phyloP scores from a whole-genome alignment of 2,329 filamentous ascomycete genomes.

The Macroventuria anomochaeta region DNA sequence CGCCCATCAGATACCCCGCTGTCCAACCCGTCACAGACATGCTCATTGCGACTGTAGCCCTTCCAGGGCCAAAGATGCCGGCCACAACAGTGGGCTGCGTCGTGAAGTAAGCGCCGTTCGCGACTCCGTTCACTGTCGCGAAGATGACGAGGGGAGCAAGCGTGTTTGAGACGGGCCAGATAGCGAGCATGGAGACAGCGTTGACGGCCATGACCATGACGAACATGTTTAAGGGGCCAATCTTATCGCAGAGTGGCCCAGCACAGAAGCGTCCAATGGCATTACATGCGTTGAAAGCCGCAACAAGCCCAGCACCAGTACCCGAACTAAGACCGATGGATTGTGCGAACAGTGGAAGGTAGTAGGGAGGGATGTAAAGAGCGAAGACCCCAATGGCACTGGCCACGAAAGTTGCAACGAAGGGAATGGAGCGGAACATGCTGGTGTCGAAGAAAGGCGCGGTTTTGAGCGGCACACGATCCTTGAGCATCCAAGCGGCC shows the following conservation, averaged over 20 bases:
- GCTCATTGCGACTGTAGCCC: slow-evolving; percentile 35
- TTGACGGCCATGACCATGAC: slow-evolving; percentile 34
- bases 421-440: slow-evolving; percentile 33
- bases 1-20: slow-evolving; percentile 35
- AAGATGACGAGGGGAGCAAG: slow-evolving; percentile 34
- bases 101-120: slow-evolving; percentile 39
- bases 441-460: slow-evolving; percentile 30
- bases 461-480: slow-evolving; percentile 29
- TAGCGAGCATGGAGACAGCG: slow-evolving; percentile 37
- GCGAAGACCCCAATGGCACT: slow-evolving; percentile 34
- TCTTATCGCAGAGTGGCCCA: slow-evolving; percentile 36
- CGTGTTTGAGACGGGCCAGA: slow-evolving; percentile 37
- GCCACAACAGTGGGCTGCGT: slow-evolving; percentile 36
- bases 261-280: slow-evolving; percentile 34
- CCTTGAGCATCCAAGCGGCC: slow-evolving; percentile 33
- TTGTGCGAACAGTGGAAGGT: slow-evolving; percentile 34
- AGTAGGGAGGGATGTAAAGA: slow-evolving; percentile 38
- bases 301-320: slow-evolving; percentile 33
- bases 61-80: slow-evolving; percentile 34
- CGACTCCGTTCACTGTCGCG: slow-evolving; percentile 36
- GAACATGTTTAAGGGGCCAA: slow-evolving; percentile 42
- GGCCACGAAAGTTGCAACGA: slow-evolving; percentile 29
- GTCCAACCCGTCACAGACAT: slow-evolving; percentile 38
- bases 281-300: slow-evolving; percentile 37
- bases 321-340: slow-evolving; percentile 31